phyloP scores from a whole-genome alignment of 768 basidiomycete genomes.

The Amanita subjunquillea region DNA sequence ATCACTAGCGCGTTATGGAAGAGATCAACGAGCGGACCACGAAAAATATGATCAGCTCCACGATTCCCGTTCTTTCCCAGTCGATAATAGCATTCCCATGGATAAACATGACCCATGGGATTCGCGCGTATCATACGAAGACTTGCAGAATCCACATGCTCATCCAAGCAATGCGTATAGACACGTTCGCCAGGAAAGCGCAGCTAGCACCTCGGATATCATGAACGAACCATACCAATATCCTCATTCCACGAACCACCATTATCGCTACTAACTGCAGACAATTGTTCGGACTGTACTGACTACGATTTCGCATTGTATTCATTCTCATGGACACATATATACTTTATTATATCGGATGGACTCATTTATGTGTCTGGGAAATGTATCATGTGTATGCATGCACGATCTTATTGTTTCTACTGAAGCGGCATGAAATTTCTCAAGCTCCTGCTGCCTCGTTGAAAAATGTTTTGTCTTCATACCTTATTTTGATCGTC shows the following conservation, averaged over 20 bases:
- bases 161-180: conserved; percentile 22
- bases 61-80: conserved; percentile 42
- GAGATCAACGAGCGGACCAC: conserved; percentile 70
- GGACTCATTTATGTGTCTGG: not conserved
- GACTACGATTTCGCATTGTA: not conserved
- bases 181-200: conserved; percentile 47
- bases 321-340: not conserved
- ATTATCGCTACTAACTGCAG: conserved; percentile 18
- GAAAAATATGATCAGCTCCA: conserved; percentile 68
- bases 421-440: not conserved
- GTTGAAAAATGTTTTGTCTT: not conserved
- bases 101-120: conserved; percentile 59
- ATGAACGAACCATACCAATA: conserved; percentile 37
- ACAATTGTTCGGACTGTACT: not conserved
- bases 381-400: not conserved
- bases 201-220: conserved; percentile 44
- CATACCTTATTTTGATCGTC: not conserved
- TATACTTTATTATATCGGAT: not conserved
- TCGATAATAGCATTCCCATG: conserved; percentile 46
- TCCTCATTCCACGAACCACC: conserved; percentile 29
- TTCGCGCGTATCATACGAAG: conserved; percentile 39
- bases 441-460: not conserved
- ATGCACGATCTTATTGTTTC: not conserved
- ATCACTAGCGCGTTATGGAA: conserved; percentile 49
- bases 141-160: conserved; percentile 13